Conservation (phyloP, 2,329 filamentous ascomycete species). For the Trichothecium sympodiale region DNA sequence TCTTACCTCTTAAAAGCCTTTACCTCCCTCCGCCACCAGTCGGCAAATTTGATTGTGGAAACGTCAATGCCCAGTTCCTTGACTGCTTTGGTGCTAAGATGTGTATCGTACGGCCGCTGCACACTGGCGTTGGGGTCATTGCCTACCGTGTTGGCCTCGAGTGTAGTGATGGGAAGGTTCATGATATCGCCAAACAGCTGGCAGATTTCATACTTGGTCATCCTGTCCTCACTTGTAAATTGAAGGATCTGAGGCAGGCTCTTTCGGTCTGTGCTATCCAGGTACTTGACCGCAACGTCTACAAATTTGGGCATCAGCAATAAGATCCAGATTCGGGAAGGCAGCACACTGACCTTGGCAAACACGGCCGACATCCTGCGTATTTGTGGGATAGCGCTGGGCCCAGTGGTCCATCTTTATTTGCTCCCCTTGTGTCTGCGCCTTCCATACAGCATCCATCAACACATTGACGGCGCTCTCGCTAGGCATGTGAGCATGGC, state of each 20-base stretch:
- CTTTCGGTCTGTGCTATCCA: constrained; percentile 35
- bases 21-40: constrained; percentile 66
- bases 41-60: constrained; percentile 61
- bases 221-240: constrained; percentile 75
- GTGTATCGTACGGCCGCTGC: constrained; percentile 77
- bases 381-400: constrained; percentile 77
- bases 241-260: constrained; percentile 63
- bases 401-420: constrained; percentile 83
- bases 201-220: constrained; percentile 87
- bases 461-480: constrained; percentile 80
- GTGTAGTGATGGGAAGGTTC: constrained; percentile 56
- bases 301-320: not conserved
- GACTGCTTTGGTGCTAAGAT: constrained; percentile 67
- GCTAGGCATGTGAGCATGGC: constrained; percentile 53
- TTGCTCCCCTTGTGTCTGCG: constrained; percentile 49
- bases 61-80: constrained; percentile 66
- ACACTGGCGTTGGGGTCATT: constrained; percentile 62
- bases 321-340: constrained; percentile 5
- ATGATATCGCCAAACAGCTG: constrained; percentile 68
- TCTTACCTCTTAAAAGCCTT: constrained; percentile 45
- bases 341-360: constrained; percentile 43
- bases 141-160: constrained; percentile 59
- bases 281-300: constrained; percentile 65
- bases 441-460: constrained; percentile 65
- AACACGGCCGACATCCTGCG: constrained; percentile 73